A percentile compares a stretch with the other conserved stretches of the same genome.
Evolutionary conservation across 2,329 filamentous ascomycete genomes (phyloP).

Genomic region (Lasiodiplodia theobromae): DNA sequence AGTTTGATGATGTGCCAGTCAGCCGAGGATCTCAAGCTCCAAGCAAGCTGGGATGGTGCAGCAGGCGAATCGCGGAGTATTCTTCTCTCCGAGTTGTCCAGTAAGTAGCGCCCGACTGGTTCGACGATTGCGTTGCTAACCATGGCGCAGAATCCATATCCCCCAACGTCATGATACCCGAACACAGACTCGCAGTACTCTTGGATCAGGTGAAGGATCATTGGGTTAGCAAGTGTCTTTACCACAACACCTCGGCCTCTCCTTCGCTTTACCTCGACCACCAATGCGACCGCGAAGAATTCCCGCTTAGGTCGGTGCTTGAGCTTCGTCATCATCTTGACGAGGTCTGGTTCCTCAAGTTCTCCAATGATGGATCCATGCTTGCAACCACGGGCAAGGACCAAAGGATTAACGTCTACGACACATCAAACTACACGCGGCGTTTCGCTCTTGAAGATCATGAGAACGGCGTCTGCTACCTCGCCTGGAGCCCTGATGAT

Average conservation of each 20-base stretch:
- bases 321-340: slow-evolving; percentile 77
- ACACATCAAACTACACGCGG: slow-evolving; percentile 73
- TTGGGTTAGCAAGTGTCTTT: slow-evolving; percentile 84
- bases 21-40: slow-evolving; percentile 75
- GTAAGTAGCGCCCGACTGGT: slow-evolving; percentile 58
- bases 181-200: slow-evolving; percentile 82
- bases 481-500: slow-evolving; percentile 93
- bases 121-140: slow-evolving; percentile 28
- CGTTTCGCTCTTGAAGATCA: slow-evolving; percentile 71
- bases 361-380: slow-evolving; percentile 84
- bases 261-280: slow-evolving; percentile 93
- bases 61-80: slow-evolving; percentile 74
- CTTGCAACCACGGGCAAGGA: slow-evolving; percentile 84
- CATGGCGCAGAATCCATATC: slow-evolving; percentile 77
- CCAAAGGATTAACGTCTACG: slow-evolving; percentile 80
- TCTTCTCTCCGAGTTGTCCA: slow-evolving; percentile 82
- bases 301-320: slow-evolving; percentile 74
- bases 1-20: slow-evolving; percentile 89
- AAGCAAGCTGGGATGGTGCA: slow-evolving; percentile 86
- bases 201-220: slow-evolving; percentile 82
- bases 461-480: slow-evolving; percentile 76
- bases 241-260: slow-evolving; percentile 80
- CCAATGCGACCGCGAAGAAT: slow-evolving; percentile 77
- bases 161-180: slow-evolving; percentile 94
- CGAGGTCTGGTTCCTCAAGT: slow-evolving; percentile 91